Conservation (phyloP, 2,329 filamentous ascomycete species). For the Penicillium rolfsii region DNA sequence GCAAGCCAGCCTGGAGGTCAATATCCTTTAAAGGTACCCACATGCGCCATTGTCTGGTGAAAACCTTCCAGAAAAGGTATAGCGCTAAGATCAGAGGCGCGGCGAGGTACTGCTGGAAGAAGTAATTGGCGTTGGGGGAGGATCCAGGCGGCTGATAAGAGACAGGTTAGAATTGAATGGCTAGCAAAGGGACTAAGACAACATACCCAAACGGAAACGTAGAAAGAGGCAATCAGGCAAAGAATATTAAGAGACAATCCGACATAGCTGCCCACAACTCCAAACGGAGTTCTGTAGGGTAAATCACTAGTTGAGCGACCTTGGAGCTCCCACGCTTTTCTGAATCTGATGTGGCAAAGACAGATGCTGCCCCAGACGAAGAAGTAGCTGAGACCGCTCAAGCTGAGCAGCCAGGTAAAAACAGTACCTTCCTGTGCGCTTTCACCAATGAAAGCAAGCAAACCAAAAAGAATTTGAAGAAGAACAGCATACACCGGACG, state of each 20-base stretch:
- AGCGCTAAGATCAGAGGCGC: neutral
- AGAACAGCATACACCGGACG: neutral
- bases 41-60: neutral
- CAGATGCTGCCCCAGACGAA: constrained; percentile 68
- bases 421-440: neutral
- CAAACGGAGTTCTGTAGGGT: neutral
- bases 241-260: neutral
- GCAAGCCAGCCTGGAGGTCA: neutral
- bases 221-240: neutral
- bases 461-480: neutral
- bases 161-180: neutral
- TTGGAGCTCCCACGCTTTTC: constrained; percentile 54
- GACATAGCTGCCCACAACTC: neutral
- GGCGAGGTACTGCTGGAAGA: neutral
- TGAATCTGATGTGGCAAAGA: constrained; percentile 68
- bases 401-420: constrained; percentile 59
- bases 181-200: neutral
- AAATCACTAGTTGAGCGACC: neutral
- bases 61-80: neutral
- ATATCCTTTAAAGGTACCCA: neutral
- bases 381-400: constrained; percentile 63
- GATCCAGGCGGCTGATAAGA: neutral
- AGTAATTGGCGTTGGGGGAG: neutral
- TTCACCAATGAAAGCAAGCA: neutral
- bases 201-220: neutral